Percentiles rank a stretch among this genome's conserved stretches.
Evolutionary conservation across 2,329 filamentous ascomycete species (phyloP).

Genomic region (Immersiporthe knoxdaviesiana): DNA sequence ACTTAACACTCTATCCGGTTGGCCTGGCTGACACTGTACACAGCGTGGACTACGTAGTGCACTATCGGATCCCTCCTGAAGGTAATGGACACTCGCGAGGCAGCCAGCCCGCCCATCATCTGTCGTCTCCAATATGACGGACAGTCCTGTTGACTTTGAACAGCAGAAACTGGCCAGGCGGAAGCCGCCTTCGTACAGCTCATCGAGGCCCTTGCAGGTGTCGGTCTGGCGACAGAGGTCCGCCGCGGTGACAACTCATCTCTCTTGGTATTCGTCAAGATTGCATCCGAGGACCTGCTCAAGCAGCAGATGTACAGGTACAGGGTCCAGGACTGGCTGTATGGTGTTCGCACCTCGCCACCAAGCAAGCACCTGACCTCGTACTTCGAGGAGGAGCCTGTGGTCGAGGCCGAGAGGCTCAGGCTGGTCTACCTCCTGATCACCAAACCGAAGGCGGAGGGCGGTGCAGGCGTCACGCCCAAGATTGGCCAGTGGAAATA

Average conservation of each 20-base stretch:
- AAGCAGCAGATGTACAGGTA: constrained; percentile 82
- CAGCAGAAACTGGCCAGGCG: constrained; percentile 73
- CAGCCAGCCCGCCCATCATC: background rate
- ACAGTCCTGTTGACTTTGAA: constrained; percentile 15
- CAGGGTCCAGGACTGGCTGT: constrained; percentile 90
- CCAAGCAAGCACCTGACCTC: constrained; percentile 73
- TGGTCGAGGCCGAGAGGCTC: constrained; percentile 86
- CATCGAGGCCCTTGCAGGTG: constrained; percentile 71
- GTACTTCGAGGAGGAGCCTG: constrained; percentile 71
- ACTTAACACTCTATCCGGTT: constrained; percentile 12
- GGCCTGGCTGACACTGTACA: constrained; percentile 35
- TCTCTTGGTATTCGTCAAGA: constrained; percentile 80
- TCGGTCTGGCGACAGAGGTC: constrained; percentile 87
- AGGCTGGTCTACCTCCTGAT: constrained; percentile 87
- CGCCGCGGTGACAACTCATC: constrained; percentile 76
- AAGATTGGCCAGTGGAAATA: constrained; percentile 71
- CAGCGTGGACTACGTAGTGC: constrained; percentile 86
- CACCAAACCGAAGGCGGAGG: constrained; percentile 71
- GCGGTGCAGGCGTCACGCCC: constrained; percentile 78
- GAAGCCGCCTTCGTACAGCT: constrained; percentile 78
- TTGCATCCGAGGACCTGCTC: constrained; percentile 75
- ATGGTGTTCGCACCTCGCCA: constrained; percentile 78
- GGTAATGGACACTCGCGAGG: constrained; percentile 50
- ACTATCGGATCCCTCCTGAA: constrained; percentile 71
- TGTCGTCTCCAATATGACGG: background rate